phyloP scores from a whole-genome alignment of 2,329 filamentous ascomycete species.

The Triangularia setosa region DNA sequence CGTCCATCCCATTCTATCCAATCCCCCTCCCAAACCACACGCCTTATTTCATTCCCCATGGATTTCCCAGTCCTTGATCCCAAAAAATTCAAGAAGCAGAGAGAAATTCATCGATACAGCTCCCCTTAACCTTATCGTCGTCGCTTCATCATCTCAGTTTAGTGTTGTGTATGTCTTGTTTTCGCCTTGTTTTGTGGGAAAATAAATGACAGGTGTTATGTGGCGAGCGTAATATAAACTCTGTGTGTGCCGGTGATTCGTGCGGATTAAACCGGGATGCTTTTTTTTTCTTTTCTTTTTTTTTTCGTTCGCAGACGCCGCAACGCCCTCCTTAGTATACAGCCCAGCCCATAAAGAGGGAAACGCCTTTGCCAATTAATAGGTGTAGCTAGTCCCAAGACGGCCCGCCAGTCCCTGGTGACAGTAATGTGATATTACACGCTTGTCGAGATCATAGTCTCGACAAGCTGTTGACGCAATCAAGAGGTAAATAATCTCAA shows the following conservation, averaged over 20 bases:
- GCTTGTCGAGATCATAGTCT: not conserved
- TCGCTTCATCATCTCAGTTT: not conserved
- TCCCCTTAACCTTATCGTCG: not conserved
- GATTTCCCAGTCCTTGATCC: not conserved
- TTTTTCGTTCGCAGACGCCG: too few species aligned
- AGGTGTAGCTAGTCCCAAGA: not conserved
- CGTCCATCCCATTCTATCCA: not conserved
- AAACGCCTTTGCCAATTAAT: not conserved
- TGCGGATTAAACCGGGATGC: not conserved
- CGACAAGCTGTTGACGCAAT: not conserved
- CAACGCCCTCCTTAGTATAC: not conserved
- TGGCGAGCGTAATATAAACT: not conserved
- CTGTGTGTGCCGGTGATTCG: not conserved
- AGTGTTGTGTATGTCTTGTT: not conserved
- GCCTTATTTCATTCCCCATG: not conserved
- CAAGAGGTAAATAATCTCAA: not conserved
- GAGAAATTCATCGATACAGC: not conserved
- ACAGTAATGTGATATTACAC: not conserved
- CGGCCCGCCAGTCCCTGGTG: conserved; percentile 2
- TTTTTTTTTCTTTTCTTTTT: too few species aligned
- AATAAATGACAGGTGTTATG: not conserved
- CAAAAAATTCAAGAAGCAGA: not conserved
- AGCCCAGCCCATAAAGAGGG: not conserved
- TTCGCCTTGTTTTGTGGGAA: not conserved
- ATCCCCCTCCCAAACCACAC: not conserved